phyloP scores from a whole-genome alignment of 2,329 filamentous ascomycete species.

The Colletotrichum cereale region DNA sequence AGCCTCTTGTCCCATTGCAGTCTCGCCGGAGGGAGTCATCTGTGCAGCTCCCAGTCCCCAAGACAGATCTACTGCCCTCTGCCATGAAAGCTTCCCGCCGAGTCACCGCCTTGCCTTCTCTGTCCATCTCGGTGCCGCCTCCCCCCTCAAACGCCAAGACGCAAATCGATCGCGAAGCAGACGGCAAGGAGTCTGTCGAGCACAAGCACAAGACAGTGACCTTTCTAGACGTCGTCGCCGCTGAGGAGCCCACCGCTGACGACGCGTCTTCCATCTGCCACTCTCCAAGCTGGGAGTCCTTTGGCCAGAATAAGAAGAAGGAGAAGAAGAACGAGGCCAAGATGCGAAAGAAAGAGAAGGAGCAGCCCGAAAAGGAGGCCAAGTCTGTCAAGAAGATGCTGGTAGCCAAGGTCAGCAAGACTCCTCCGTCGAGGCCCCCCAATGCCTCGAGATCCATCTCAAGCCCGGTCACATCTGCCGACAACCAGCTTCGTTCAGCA shows the following conservation, averaged over 20 bases:
- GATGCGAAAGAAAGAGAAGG: conserved; percentile 58
- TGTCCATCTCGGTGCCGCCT: conserved; percentile 51
- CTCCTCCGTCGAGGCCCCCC: conserved; percentile 44
- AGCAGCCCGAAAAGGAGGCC: conserved; percentile 52
- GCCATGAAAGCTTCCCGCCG: conserved; percentile 36
- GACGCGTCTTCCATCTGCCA: conserved; percentile 67
- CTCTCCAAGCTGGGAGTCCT: conserved; percentile 73
- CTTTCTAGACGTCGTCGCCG: conserved; percentile 51
- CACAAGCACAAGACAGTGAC: conserved; percentile 55
- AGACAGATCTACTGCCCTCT: conserved; percentile 22
- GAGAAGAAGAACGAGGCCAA: conserved; percentile 62
- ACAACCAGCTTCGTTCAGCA: conserved; percentile 24
- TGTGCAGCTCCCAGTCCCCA: conserved; percentile 13
- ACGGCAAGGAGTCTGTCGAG: conserved; percentile 43
- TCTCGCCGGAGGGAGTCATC: conserved; percentile 36
- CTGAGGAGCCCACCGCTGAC: conserved; percentile 54
- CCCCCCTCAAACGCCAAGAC: conserved; percentile 26
- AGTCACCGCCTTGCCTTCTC: conserved; percentile 43
- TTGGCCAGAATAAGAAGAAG: conserved; percentile 65
- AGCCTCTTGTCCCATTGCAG: conserved; percentile 35
- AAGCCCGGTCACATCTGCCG: conserved; percentile 26
- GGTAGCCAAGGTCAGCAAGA: conserved; percentile 54
- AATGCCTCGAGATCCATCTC: conserved; percentile 33
- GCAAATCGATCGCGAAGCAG: conserved; percentile 35
- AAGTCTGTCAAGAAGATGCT: conserved; percentile 53